A percentile compares a stretch with the other conserved stretches of the same genome.
Evolutionary conservation across 176 grass and related monocot species (phyloP).

Genomic region (Pontederia crassipes): DNA sequence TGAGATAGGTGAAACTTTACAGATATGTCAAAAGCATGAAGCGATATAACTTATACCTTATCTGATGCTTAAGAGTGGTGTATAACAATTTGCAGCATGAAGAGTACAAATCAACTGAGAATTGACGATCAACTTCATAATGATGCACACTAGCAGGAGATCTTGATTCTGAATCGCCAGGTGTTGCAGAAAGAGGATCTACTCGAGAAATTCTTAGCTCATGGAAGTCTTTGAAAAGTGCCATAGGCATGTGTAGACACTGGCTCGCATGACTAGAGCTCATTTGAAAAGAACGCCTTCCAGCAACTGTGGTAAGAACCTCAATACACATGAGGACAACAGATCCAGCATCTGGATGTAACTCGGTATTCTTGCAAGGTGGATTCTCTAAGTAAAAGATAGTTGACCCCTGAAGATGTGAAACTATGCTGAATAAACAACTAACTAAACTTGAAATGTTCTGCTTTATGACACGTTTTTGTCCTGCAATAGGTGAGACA

Average conservation of each 20-base stretch:
- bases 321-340: slow-evolving; percentile 76
- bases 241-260: slow-evolving; percentile 56
- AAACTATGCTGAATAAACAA: slow-evolving; percentile 67
- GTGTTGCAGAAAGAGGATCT: slow-evolving; percentile 11
- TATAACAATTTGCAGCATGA: slow-evolving; percentile 93
- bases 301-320: slow-evolving; percentile 67
- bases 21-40: not conserved
- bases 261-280: slow-evolving; percentile 57
- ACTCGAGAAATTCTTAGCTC: slow-evolving; percentile 23
- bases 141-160: slow-evolving; percentile 20
- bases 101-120: slow-evolving; percentile 72
- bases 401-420: slow-evolving; percentile 59
- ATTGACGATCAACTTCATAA: slow-evolving; percentile 50
- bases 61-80: slow-evolving; percentile 57
- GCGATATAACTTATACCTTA: slow-evolving; percentile 32
- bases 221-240: slow-evolving; percentile 72
- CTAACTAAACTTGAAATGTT: slow-evolving; percentile 50
- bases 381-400: slow-evolving; percentile 66
- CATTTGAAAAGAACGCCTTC: slow-evolving; percentile 60
- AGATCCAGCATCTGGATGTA: slow-evolving; percentile 57
- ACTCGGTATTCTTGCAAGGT: slow-evolving; percentile 12
- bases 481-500: slow-evolving; percentile 31
- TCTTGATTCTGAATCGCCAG: slow-evolving; percentile 11
- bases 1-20: not conserved
- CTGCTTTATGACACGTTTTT: slow-evolving; percentile 64